Evolutionary conservation across 2,329 filamentous ascomycete species (phyloP).

Genomic region (Neurospora sp.): DNA sequence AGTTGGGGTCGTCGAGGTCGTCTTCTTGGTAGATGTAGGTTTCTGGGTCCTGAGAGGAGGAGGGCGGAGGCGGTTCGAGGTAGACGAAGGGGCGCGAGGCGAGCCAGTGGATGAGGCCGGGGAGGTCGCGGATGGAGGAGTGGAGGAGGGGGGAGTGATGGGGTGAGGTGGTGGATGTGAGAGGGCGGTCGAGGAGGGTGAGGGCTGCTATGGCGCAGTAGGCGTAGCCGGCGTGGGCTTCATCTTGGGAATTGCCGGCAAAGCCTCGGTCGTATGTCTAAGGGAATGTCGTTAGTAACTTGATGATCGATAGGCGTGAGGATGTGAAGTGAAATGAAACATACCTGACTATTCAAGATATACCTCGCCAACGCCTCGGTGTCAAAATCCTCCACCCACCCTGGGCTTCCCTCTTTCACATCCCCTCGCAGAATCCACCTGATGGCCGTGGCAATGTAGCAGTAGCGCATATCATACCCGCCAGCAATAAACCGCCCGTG

Average conservation of each 20-base stretch:
- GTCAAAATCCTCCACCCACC: constrained; percentile 62
- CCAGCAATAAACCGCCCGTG: constrained; percentile 51
- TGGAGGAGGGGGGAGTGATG: constrained; percentile 22
- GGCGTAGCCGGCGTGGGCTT: constrained; percentile 84
- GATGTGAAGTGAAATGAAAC: neutral
- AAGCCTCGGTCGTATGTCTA: constrained; percentile 80
- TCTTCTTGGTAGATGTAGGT: constrained; percentile 35
- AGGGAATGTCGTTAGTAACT: constrained; percentile 7
- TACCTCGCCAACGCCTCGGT: constrained; percentile 60
- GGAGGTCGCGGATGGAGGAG: constrained; percentile 31
- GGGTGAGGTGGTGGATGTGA: constrained; percentile 21
- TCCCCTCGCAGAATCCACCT: constrained; percentile 71
- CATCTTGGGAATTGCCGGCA: constrained; percentile 65
- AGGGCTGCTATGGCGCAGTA: constrained; percentile 80
- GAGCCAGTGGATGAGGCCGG: constrained; percentile 40
- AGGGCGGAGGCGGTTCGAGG: constrained; percentile 25
- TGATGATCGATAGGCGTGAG: neutral
- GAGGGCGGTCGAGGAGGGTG: constrained; percentile 59
- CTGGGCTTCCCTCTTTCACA: constrained; percentile 37
- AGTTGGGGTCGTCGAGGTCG: constrained; percentile 24
- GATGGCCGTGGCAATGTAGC: constrained; percentile 73
- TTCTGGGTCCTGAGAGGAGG: constrained; percentile 23
- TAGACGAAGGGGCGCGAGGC: constrained; percentile 51
- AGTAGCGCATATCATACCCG: constrained; percentile 77
- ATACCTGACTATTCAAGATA: constrained; percentile 53